Evolutionary conservation across 2,329 filamentous ascomycete species (phyloP), one percentile per base, ranked within the genome.

Genomic region (Botrytis elliptica): DNA sequence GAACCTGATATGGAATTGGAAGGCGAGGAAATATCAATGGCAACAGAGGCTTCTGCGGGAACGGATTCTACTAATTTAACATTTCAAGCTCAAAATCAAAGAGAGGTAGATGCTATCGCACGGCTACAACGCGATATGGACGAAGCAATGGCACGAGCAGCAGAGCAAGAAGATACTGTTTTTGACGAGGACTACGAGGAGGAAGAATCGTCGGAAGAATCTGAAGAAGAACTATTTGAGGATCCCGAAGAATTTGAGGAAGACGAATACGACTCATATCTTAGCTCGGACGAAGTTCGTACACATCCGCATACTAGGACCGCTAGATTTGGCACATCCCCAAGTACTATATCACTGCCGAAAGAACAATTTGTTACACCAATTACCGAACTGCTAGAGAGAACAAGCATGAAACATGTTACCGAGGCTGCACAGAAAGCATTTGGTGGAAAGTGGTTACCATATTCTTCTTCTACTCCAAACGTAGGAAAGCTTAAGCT

Each of bases 381-480:
- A 0, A 90, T 97, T 29, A 86, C 88, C 2, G 83, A 88, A 7
- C 85, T 97, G 3, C 85, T 98, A 3, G 86, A 86, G 22, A 85
- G 91, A 72, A 88, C 90, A 71, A 88, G 93, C 73, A 88, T 90
- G 62, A 92, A 90, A 73, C 96, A 99, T 80, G 85, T 98, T 46
- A 86, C 87, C 49, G 87, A 91, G 73, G 87, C 92, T 1, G 93
- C 95, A 0, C 89, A 93, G 77, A 88, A 86, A 62, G 86, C 89
- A 0, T 95, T 97, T 80, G 95, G 95, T 62, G 95, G 95, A 0
- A 83, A 83, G 5, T 89, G 90, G 0, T 84, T 98, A 25, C 95
- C 95, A 4, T 87, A 92, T 79, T 97, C 94, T 2, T 90, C 92
- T 0, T 88, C 90, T 1, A 95, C 92, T 3, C 91, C 92, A 0